Evolutionary conservation across 169 alveolate genomes (phyloP).

Genomic region (Theileria annulata): DNA sequence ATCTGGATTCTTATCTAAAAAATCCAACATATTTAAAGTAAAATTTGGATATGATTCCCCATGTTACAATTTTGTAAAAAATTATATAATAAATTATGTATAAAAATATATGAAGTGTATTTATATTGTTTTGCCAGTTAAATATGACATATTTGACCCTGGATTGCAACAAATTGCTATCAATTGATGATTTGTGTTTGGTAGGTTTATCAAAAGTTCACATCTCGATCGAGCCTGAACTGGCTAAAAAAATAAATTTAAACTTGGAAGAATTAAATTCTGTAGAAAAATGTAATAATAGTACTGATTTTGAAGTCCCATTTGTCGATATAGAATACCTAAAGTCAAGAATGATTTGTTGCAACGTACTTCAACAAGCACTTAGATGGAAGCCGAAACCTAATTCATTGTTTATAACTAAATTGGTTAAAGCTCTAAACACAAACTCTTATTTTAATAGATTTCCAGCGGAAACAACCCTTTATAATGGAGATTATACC

Average conservation of each 20-base stretch:
- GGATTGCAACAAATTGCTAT: slow-evolving; percentile 47
- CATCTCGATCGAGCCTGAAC: slow-evolving; percentile 49
- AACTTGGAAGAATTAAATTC: not conserved
- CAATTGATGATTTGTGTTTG: slow-evolving; percentile 62
- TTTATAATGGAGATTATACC: not conserved
- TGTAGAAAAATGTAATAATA: not conserved
- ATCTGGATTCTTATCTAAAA: not conserved
- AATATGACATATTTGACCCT: slow-evolving; percentile 49
- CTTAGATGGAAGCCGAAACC: slow-evolving; percentile 34
- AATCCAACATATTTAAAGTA: slow-evolving; percentile 9
- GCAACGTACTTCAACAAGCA: slow-evolving; percentile 56
- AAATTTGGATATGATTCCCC: slow-evolving; percentile 8
- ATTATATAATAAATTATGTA: not conserved
- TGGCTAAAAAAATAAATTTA: slow-evolving; percentile 34
- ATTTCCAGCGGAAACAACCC: slow-evolving; percentile 7
- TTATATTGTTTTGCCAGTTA: slow-evolving; percentile 7
- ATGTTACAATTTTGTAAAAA: slow-evolving; percentile 1
- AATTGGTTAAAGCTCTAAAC: slow-evolving; percentile 41
- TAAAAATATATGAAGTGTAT: slow-evolving; percentile 8
- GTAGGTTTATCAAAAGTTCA: slow-evolving; percentile 53
- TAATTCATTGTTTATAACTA: slow-evolving; percentile 20
- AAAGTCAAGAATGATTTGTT: slow-evolving; percentile 45
- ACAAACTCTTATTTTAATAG: no score
- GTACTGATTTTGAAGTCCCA: not conserved
- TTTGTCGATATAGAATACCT: slow-evolving; percentile 23